Percentiles rank a stretch among this genome's conserved stretches.
Conservation (phyloP, 257 asterid genomes). For the Solanum sejunctum region DNA sequence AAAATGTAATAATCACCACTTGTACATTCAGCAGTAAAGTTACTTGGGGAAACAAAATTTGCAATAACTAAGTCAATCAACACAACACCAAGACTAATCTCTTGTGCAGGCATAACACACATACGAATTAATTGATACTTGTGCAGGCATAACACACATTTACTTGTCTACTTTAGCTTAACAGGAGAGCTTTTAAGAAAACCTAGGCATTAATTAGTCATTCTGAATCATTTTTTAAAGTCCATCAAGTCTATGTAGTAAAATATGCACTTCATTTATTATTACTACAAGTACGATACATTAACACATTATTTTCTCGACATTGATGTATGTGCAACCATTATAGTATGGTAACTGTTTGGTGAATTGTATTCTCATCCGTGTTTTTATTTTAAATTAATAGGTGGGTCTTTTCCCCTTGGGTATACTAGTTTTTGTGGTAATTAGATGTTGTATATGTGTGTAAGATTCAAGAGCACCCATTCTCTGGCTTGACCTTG, state of each 20-base stretch:
- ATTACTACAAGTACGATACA: background rate
- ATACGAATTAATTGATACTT: background rate
- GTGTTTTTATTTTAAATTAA: background rate
- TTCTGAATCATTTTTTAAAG: too few relatives aligned
- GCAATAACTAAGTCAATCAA: background rate
- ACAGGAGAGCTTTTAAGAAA: too few relatives aligned
- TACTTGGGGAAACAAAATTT: background rate
- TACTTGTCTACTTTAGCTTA: too few relatives aligned
- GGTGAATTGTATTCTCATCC: background rate
- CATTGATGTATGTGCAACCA: background rate
- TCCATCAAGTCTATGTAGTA: too few relatives aligned
- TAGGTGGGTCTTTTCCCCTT: background rate
- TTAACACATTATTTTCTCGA: background rate
- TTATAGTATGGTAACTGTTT: background rate
- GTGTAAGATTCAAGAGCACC: background rate
- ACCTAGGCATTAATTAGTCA: too few relatives aligned
- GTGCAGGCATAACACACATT: too few relatives aligned
- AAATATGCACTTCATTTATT: too few relatives aligned
- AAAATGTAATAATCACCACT: background rate
- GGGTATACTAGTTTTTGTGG: background rate
- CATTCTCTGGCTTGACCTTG: too few relatives aligned
- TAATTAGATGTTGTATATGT: background rate
- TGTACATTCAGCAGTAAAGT: background rate
- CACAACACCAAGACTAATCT: background rate
- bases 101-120: background rate